Evolutionary conservation across 331 rosid species (phyloP).

Genomic region (Rosa hybrid): DNA sequence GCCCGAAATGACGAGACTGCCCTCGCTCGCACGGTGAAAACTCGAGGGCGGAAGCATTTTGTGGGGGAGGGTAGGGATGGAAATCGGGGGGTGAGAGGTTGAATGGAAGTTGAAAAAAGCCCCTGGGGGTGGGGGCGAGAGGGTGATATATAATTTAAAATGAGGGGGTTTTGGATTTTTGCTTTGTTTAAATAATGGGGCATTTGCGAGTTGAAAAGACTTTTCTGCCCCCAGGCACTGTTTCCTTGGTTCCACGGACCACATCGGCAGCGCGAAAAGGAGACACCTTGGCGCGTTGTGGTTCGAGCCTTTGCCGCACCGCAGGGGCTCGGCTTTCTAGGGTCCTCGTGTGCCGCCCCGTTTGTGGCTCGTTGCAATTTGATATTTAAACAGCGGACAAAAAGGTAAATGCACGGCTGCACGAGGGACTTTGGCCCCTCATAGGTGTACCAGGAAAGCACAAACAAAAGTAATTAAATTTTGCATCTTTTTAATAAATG

Average conservation of each 20-base stretch:
- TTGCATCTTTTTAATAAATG: not conserved
- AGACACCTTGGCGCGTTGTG: not conserved
- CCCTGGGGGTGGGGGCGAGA: not conserved
- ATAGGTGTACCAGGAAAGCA: not conserved
- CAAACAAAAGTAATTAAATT: not conserved
- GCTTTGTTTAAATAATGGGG: not conserved
- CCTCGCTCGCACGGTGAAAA: not conserved
- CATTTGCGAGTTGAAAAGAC: not conserved
- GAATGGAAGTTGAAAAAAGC: slow-evolving; percentile 26
- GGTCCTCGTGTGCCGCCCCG: not conserved
- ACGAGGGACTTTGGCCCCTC: too few relatives aligned
- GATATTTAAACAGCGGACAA: not conserved
- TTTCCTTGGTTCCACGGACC: not conserved
- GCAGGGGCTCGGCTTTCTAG: slow-evolving; percentile 1
- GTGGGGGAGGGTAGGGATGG: slow-evolving; percentile 1
- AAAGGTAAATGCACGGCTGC: not conserved
- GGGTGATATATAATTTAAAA: not conserved
- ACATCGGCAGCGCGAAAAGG: not conserved
- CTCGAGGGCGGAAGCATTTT: too few relatives aligned
- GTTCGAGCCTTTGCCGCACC: slow-evolving; percentile 4
- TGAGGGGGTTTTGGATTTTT: not conserved
- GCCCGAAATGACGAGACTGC: not conserved
- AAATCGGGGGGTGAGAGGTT: not conserved
- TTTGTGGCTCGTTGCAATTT: too few relatives aligned
- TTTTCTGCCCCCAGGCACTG: not conserved